Base-by-base conservation (phyloP, 108 stramenopile genomes). In the Nannochloropsis salina region DNA sequence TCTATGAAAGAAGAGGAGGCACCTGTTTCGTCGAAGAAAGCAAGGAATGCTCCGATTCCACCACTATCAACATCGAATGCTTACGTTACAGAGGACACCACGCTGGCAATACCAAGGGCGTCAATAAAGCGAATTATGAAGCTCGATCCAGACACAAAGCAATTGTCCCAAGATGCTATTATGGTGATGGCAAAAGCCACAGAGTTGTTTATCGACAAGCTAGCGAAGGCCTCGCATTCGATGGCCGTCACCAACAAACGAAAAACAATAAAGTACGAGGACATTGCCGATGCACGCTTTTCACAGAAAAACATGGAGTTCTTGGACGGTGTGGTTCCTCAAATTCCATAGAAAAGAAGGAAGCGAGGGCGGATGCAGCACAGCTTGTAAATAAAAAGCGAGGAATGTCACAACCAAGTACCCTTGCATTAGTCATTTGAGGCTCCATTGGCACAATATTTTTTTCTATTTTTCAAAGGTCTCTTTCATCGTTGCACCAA, bases 121-220 rank as follows among this genome's bases (percentile, higher is more conserved):
- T 82, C 82, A 20, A 45, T 82, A 15, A 82, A 82, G 82, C 82
- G 82, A 15, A 82, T 82, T 20, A 82, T 82, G 82, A 82, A 82
- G 21, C 44, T 82, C 20, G 44, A 82, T 21, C 44, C 42, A 4
- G 82, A 82, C 44, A 9, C 44, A 9, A 82, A 82, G 82, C 42
- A 82, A 43, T 82, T 44, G 9, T 82, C 42, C 44, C 82, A 82
- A 21, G 82, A 82, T 20, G 44, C 82, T 21, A 45, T 82, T 21
- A 82, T 82, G 82, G 20, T 45, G 20, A 82, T 45, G 42, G 82
- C 82, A 15, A 82, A 82, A 21, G 82, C 82, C 42, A 82, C 82
- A 20, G 82, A 82, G 82, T 45, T 82, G 82, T 82, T 82, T 5
- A 21, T 82, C 20, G 82, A 45, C 20, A 45, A 45, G 44, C 82